Conservation (phyloP, 2,329 filamentous ascomycete species). For the Ophiostoma sp. region DNA sequence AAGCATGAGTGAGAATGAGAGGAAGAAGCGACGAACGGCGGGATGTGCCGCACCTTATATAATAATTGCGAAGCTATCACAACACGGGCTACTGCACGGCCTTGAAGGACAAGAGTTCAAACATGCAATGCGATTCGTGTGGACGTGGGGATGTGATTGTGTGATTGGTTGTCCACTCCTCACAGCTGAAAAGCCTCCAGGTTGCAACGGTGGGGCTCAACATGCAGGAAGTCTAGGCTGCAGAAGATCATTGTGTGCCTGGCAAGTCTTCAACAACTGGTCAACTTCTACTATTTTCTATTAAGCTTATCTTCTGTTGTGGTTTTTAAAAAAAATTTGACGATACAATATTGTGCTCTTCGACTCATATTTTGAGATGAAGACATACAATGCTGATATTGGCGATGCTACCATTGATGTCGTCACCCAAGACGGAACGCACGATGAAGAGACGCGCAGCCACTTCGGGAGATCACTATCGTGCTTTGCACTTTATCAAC, state of each 20-base stretch:
- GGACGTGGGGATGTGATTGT: not conserved
- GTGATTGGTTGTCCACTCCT: not conserved
- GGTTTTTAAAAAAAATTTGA: not conserved
- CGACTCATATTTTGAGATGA: not conserved
- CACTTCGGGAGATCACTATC: not conserved
- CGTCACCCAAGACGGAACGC: not conserved
- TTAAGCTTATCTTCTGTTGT: not conserved
- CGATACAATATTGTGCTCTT: not conserved
- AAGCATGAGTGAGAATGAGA: not conserved
- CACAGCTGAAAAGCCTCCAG: not conserved
- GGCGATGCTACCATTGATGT: not conserved
- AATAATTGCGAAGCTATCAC: too few relatives aligned
- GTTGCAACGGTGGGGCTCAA: not conserved
- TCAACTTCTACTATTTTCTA: not conserved
- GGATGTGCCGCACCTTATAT: not conserved
- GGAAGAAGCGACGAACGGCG: not conserved
- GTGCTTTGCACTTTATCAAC: not conserved
- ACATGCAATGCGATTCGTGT: not conserved
- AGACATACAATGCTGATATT: not conserved
- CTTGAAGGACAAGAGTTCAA: not conserved
- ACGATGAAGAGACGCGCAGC: not conserved
- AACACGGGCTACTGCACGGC: not conserved
- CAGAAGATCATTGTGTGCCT: not conserved
- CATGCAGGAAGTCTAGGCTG: not conserved
- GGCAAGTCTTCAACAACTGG: not conserved